These are phyloP conservation scores for Podaxis sp. DNA, from an alignment of 768 basidiomycete species.

Conservation along the genomic window DNA sequence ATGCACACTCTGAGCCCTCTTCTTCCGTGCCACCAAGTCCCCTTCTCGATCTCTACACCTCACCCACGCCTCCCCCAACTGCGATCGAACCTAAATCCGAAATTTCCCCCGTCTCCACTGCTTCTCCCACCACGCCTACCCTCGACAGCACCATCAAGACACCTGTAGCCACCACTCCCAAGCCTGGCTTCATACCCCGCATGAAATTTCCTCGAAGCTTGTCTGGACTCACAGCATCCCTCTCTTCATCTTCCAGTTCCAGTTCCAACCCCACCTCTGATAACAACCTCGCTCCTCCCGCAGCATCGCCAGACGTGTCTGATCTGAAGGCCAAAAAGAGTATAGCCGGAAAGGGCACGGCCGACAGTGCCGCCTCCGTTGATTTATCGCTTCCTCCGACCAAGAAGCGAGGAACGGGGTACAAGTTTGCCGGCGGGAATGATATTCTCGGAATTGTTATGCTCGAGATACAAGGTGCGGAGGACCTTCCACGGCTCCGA, in stretches of 20 bases:
- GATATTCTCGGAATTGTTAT: conserved; percentile 94
- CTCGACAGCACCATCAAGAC: conserved; percentile 16
- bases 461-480: conserved; percentile 83
- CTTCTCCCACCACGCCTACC: conserved; percentile 20
- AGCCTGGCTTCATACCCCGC: conserved; percentile 17
- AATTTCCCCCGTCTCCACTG: conserved; percentile 8
- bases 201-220: conserved; percentile 20
- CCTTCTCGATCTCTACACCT: conserved; percentile 18
- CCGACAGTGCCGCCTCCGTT: neutral
- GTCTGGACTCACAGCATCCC: conserved; percentile 12
- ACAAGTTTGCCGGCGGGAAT: conserved; percentile 61
- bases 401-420: conserved; percentile 25
- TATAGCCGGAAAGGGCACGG: conserved; percentile 4
- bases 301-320: neutral
- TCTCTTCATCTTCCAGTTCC: neutral
- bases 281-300: neutral
- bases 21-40: conserved; percentile 18
- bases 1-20: conserved; percentile 22
- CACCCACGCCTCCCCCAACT: conserved; percentile 12
- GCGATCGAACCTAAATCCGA: conserved; percentile 3
- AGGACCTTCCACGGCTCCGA: conserved; percentile 78
- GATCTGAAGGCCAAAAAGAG: conserved; percentile 4
- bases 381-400: conserved; percentile 8
- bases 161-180: conserved; percentile 16
- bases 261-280: neutral